These are phyloP conservation scores for Eragrostis tef DNA, from an alignment of 202 grass and related monocot genomes.

Conservation along the genomic window DNA sequence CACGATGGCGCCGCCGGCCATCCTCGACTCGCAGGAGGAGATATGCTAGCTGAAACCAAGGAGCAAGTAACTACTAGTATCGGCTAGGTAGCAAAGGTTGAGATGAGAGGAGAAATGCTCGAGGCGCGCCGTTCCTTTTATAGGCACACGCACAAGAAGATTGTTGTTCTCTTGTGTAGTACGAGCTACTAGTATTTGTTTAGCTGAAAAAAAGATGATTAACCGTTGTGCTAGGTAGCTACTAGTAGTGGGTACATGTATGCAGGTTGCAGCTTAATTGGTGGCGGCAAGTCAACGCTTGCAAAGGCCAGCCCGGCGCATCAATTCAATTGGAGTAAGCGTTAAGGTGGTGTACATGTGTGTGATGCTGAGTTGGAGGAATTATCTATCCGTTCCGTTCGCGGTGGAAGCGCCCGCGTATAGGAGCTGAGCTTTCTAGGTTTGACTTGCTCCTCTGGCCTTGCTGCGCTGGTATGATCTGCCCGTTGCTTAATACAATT, in stretches of 20 bases:
- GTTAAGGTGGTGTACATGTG: background rate
- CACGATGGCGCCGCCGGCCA: conserved; percentile 73
- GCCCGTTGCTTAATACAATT: background rate
- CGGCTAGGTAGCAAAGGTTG: background rate
- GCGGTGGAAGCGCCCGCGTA: no score
- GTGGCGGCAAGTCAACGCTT: background rate
- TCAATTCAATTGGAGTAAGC: conserved; percentile 12
- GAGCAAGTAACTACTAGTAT: background rate
- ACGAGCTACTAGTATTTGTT: background rate
- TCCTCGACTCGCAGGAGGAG: conserved; percentile 10
- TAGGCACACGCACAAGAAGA: background rate
- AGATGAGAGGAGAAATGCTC: background rate
- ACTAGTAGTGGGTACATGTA: background rate
- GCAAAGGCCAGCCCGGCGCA: background rate
- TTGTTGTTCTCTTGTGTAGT: background rate
- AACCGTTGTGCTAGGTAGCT: background rate
- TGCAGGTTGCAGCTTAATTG: background rate
- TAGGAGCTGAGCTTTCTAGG: background rate
- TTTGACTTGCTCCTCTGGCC: conserved; percentile 34
- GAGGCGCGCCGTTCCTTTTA: background rate
- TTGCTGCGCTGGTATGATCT: background rate
- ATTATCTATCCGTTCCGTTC: conserved; percentile 35
- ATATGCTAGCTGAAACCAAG: background rate
- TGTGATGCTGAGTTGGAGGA: conserved; percentile 40
- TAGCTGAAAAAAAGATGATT: background rate